Conservation (phyloP, 495 filamentous ascomycete genomes). For the Xylaria telfairii region DNA sequence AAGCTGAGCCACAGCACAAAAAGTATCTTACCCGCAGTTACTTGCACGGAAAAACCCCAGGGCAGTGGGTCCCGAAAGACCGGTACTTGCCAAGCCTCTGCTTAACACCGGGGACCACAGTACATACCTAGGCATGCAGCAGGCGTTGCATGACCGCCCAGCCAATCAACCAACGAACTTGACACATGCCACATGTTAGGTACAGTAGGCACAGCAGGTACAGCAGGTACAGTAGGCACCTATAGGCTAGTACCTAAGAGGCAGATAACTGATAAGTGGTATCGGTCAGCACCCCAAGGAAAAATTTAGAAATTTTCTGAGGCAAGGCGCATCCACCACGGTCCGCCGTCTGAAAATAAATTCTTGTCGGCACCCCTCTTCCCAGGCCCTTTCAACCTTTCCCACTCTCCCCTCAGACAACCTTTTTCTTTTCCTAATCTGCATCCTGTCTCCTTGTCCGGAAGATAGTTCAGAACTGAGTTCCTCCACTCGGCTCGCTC, state of each 20-base stretch:
- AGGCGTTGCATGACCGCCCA: background rate
- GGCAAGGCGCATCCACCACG: slow-evolving; percentile 20
- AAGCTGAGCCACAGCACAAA: too few relatives aligned
- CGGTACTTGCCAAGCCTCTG: too few relatives aligned
- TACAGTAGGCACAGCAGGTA: too few relatives aligned
- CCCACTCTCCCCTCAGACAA: slow-evolving; percentile 25
- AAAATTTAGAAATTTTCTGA: slow-evolving; percentile 20
- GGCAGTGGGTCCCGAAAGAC: too few relatives aligned
- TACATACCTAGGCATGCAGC: too few relatives aligned
- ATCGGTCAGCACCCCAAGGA: background rate
- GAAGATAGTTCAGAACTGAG: slow-evolving; percentile 36
- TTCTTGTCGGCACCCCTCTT: slow-evolving; percentile 32
- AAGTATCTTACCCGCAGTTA: too few relatives aligned
- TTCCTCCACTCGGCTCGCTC: slow-evolving; percentile 31
- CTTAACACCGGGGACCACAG: too few relatives aligned
- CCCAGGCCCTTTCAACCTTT: slow-evolving; percentile 16
- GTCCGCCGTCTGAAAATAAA: slow-evolving; percentile 28
- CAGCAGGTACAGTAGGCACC: too few relatives aligned
- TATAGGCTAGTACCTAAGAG: too few relatives aligned
- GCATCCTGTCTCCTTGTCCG: slow-evolving; percentile 27
- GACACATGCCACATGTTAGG: slow-evolving; percentile 2
- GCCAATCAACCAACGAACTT: slow-evolving; percentile 4
- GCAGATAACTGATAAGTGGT: background rate
- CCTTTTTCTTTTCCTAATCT: slow-evolving; percentile 22
- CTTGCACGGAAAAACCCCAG: too few relatives aligned